Evolutionary conservation across 108 stramenopile genomes (phyloP), one percentile per base, ranked within the genome.

Genomic region (Cyclostephanos tholiformis): DNA sequence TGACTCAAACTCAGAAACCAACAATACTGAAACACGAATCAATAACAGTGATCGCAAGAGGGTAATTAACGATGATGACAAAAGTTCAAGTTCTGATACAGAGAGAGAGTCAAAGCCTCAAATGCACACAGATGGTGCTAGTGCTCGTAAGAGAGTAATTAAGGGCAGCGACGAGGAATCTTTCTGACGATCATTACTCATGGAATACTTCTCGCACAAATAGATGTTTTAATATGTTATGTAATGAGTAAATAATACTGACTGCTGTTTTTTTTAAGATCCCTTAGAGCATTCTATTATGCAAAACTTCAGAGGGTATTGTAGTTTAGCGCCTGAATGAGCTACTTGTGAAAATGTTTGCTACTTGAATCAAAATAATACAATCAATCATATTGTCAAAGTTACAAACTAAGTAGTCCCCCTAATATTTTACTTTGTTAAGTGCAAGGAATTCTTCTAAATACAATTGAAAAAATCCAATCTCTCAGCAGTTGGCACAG

Each of bases 91-190:
- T 0, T 62, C 61, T 62, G 61, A 62, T 23, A 14, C 41, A 22
- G 61, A 62, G 10, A 29, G 30, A 27, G 43, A 62, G 61, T 10
- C 61, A 19, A 39, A 39, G 38, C 61, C 9, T 12, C 22, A 55
- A 67, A 51, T 63, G 11, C 50, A 62, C 30, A 38, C 23, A 35
- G 16, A 59, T 29, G 22, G 52, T 23, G 36, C 59, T 57, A 65
- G 53, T 56, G 66, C 59, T 41, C 51, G 74, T 13, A 75, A 67
- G 60, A 65, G 57, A 39, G 48, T 67, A 13, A 48, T 65, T 29
- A 66, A 75, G 17, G 62, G 74, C 58, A 75, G 74, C 22, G 74
- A 75, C 35, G 74, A 75, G 14, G 74, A 75, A 36, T 74, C 52
- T 17, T 62, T 38, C n/a, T 62, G 30, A 62, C 3, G 44, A 46